Conservation (phyloP, 805 yeast species). For the Wickerhamiella sorbophila region DNA sequence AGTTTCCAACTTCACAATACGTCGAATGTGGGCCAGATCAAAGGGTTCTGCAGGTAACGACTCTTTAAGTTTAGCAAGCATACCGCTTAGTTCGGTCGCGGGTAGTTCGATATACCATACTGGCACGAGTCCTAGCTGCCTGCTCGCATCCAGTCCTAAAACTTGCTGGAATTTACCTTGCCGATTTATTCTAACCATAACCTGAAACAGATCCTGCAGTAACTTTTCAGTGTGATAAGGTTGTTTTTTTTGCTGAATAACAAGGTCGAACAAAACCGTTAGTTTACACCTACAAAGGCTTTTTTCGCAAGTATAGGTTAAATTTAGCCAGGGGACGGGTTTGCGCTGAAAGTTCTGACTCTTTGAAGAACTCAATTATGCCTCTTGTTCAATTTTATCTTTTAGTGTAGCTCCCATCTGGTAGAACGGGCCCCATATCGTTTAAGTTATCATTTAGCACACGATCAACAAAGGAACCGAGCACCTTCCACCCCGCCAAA, state of each 20-base stretch:
- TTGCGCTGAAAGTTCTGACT: no score
- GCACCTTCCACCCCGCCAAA: no score
- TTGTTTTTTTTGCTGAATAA: neutral
- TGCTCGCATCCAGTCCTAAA: constrained; percentile 1
- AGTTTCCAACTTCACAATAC: constrained; percentile 21
- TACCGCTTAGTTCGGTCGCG: constrained; percentile 10
- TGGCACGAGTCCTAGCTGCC: constrained; percentile 8
- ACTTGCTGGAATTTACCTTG: constrained; percentile 9
- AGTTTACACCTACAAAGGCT: no score
- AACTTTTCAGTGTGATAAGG: neutral
- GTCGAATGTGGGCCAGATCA: constrained; percentile 24
- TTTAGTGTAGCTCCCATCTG: no score
- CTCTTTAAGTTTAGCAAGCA: constrained; percentile 17
- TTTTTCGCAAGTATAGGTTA: no score
- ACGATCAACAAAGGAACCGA: no score
- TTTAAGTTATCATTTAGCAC: no score
- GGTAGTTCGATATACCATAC: constrained; percentile 12
- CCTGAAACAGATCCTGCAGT: neutral
- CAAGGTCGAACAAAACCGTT: neutral
- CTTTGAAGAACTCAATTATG: no score
- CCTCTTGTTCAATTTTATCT: no score
- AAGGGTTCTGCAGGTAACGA: constrained; percentile 22
- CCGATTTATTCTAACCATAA: constrained; percentile 3
- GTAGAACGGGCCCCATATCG: no score
- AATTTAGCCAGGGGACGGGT: no score